Base-by-base conservation (phyloP, 1,284 basidiomycete species). In the Apiotrichum brassicae region DNA sequence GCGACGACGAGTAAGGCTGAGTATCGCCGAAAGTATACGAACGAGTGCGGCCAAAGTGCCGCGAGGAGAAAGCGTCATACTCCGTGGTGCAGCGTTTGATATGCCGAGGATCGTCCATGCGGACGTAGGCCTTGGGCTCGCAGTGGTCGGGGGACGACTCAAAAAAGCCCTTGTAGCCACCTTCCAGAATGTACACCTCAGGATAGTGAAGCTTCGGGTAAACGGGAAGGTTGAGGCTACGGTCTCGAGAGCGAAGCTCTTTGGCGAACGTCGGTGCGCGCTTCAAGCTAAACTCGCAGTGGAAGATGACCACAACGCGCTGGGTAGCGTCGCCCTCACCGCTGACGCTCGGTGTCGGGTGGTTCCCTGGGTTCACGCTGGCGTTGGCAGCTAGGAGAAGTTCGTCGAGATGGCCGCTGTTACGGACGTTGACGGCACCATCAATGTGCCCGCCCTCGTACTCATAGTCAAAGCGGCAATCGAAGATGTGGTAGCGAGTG, bases 391-490 rank as follows among this genome's bases (percentile, higher is more conserved):
- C 78, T 23, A 97, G 81, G 35, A 97, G 76, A 48, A 89, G 79
- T 34, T 86, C 82, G 64, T 95, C 90, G 24, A 97, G 81, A 43
- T 81, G 82, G 32, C 80, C 74, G 12, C 85, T 83, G n/a, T 84
- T 88, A 67, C 87, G 88, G 63, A 98, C 82, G 70, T 97, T 97
- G 71, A 93, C 78, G 3, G 95, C 93, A 16, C 91, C 87, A 4
- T 81, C 81, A 54, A 98, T 84, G 74, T 98, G 94, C 0, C 94
- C 95, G 12, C 94, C 94, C 43, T 81, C 79, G 70, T 86, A 97
- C 75, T 99, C 95, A 68, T 97, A 99, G 58, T 91, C 89, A 71
- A 98, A 99, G 24, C 94, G 87, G 71, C 95, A 98, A 75, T 99
- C 94, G 63, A 99, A 84, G 48, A 99, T 75, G 56, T 86, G 79